Evolutionary conservation across 805 yeast genomes (phyloP).

Genomic region (Schwanniomyces polymorphus): DNA sequence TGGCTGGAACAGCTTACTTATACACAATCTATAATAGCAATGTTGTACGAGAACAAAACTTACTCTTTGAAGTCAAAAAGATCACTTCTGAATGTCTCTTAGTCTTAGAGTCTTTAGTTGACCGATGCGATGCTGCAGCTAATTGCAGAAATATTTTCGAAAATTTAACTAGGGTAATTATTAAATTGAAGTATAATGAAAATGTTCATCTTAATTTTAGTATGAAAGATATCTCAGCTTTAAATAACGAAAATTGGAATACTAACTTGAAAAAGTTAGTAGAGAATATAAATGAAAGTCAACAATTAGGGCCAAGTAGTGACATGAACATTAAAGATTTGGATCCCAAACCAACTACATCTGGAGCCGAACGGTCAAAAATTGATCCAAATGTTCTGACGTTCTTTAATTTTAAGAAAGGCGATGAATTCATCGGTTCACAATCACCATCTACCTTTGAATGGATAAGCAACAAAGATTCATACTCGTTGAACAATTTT

Average conservation of each 20-base stretch:
- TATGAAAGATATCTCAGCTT: slow-evolving; percentile 17
- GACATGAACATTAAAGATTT: neutral
- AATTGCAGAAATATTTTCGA: slow-evolving; percentile 73
- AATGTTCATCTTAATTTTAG: slow-evolving; percentile 19
- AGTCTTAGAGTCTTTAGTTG: slow-evolving; percentile 60
- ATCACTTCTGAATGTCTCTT: slow-evolving; percentile 56
- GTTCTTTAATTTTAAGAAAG: neutral
- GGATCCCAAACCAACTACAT: neutral
- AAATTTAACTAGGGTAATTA: slow-evolving; percentile 68
- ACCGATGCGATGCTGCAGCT: slow-evolving; percentile 76
- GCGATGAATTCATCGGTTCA: neutral
- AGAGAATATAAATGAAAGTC: slow-evolving; percentile 20
- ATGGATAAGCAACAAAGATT: slow-evolving; percentile 29
- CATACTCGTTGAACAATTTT: slow-evolving; percentile 39
- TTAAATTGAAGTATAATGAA: slow-evolving; percentile 53
- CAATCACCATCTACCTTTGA: slow-evolving; percentile 19
- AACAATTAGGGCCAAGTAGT: neutral
- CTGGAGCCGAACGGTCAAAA: neutral
- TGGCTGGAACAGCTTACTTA: slow-evolving; percentile 85
- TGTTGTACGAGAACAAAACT: slow-evolving; percentile 47
- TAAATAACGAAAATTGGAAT: slow-evolving; percentile 35
- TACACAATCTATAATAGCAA: slow-evolving; percentile 73
- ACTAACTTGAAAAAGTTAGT: slow-evolving; percentile 41
- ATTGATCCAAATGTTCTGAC: neutral
- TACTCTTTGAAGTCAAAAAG: slow-evolving; percentile 42